Evolutionary conservation across 306 rosid genomes (phyloP).

Genomic region (Macrotyloma uniflorum): DNA sequence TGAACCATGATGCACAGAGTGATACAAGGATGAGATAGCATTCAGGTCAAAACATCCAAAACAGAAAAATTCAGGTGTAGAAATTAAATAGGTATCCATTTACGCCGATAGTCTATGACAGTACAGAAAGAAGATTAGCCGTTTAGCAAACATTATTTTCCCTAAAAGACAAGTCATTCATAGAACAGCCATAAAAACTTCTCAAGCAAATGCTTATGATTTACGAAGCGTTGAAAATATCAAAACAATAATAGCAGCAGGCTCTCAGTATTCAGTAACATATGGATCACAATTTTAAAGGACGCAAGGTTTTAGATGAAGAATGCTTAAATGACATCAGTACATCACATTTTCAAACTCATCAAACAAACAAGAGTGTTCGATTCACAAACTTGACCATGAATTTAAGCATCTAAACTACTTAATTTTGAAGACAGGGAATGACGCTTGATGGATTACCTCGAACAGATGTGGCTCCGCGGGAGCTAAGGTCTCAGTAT

Average conservation of each 20-base stretch:
- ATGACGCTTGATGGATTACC: conserved; percentile 51
- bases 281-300: background rate
- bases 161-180: background rate
- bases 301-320: background rate
- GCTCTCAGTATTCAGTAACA: background rate
- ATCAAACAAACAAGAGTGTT: background rate
- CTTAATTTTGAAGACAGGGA: background rate
- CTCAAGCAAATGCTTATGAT: background rate
- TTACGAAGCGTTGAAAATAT: background rate
- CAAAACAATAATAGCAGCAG: conserved; percentile 8
- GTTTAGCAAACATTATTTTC: background rate
- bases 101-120: background rate
- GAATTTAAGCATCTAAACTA: background rate
- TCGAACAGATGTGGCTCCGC: conserved; percentile 63
- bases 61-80: background rate
- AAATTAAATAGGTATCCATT: background rate
- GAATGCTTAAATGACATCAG: background rate
- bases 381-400: background rate
- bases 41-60: conserved; percentile 16
- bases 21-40: conserved; percentile 22
- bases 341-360: conserved; percentile 22
- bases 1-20: background rate
- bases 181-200: background rate
- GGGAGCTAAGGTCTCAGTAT: conserved; percentile 70
- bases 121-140: background rate